Evolutionary conservation across 2,329 filamentous ascomycete genomes (phyloP).

Genomic region (Teratosphaeria pseudoeucalypti): DNA sequence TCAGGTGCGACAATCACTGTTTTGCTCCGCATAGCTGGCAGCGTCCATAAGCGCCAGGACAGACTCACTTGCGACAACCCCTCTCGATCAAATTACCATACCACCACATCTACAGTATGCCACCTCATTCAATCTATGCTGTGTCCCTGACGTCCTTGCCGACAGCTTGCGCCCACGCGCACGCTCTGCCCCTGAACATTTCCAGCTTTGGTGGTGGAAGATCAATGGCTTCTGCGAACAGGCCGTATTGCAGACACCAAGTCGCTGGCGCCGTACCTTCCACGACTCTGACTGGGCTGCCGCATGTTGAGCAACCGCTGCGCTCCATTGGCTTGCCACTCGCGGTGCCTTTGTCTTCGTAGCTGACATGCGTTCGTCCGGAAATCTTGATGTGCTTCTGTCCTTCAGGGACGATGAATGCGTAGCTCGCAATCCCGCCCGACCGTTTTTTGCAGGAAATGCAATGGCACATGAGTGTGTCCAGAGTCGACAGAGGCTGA

Average conservation of each 20-base stretch:
- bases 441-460: slow-evolving; percentile 10
- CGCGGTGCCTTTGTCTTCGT: slow-evolving; percentile 8
- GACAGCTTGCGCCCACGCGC: slow-evolving; percentile 6
- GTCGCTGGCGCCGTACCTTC: slow-evolving; percentile 7
- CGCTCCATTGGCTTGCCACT: slow-evolving; percentile 11
- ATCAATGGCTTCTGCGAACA: slow-evolving; percentile 9
- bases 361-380: slow-evolving; percentile 4
- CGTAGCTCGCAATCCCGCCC: slow-evolving; percentile 12
- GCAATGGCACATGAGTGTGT: slow-evolving; percentile 12
- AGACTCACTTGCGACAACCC: background rate
- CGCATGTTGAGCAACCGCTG: slow-evolving; percentile 9
- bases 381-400: slow-evolving; percentile 6
- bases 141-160: slow-evolving; percentile 10
- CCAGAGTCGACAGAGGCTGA: background rate
- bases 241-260: slow-evolving; percentile 12
- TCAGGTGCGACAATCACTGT: background rate
- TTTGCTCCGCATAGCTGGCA: background rate
- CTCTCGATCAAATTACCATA: background rate
- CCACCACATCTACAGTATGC: background rate
- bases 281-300: slow-evolving; percentile 11
- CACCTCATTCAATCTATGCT: background rate
- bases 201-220: slow-evolving; percentile 10
- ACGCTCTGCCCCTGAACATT: slow-evolving; percentile 10
- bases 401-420: slow-evolving; percentile 10
- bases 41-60: background rate